phyloP scores from a whole-genome alignment of 2,329 filamentous ascomycete species.

The Aureobasidium mangrovei region DNA sequence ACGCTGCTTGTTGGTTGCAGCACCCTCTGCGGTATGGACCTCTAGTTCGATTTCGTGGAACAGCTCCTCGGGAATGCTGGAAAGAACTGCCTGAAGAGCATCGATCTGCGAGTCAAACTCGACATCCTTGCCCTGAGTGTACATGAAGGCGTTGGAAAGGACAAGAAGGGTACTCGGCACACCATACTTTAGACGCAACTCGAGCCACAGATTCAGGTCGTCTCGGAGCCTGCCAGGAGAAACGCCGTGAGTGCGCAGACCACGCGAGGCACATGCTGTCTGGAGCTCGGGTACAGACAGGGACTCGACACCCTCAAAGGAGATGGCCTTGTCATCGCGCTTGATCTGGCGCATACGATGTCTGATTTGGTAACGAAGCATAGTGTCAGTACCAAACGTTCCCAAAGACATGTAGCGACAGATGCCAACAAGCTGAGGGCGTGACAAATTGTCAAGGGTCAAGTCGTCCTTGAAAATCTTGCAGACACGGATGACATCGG shows the following conservation, averaged over 20 bases:
- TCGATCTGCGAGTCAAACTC: constrained; percentile 88
- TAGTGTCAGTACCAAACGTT: constrained; percentile 93
- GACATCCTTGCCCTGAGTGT: constrained; percentile 73
- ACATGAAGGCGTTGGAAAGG: constrained; percentile 95
- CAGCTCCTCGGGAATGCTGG: constrained; percentile 90
- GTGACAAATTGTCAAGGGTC: constrained; percentile 91
- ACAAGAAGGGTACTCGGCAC: constrained; percentile 96
- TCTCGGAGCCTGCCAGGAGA: constrained; percentile 80
- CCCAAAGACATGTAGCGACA: constrained; percentile 98
- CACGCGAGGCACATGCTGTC: constrained; percentile 81
- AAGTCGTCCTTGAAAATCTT: constrained; percentile 98
- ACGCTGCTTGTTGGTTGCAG: constrained; percentile 96
- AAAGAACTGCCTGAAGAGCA: constrained; percentile 82
- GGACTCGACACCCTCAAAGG: constrained; percentile 84
- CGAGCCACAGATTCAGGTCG: constrained; percentile 88
- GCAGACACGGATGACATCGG: constrained; percentile 97
- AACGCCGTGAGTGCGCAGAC: constrained; percentile 85
- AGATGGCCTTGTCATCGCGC: constrained; percentile 90
- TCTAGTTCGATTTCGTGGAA: constrained; percentile 99
- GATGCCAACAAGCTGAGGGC: constrained; percentile 93
- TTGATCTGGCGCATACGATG: constrained; percentile 99
- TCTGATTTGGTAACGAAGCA: constrained; percentile 93
- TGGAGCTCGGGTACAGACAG: constrained; percentile 91
- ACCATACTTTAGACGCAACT: constrained; percentile 83
- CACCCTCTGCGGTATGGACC: constrained; percentile 91